These are phyloP conservation scores for Suhomyces sp. DNA, from an alignment of 805 yeast species.

Conservation along the genomic window DNA sequence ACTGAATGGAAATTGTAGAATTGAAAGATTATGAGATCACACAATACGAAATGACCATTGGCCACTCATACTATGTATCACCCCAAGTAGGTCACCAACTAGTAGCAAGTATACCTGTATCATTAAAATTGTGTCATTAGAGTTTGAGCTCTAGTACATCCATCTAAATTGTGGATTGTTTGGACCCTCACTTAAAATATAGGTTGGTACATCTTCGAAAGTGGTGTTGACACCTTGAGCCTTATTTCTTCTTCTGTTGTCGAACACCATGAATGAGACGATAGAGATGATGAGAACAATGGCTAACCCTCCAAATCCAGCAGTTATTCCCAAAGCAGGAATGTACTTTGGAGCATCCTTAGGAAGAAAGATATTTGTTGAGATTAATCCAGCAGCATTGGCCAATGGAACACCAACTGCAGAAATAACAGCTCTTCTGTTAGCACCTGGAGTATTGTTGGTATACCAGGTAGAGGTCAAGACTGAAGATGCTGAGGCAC, in stretches of 20 bases:
- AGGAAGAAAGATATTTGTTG: constrained; percentile 32
- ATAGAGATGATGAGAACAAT: constrained; percentile 25
- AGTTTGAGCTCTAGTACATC: constrained; percentile 39
- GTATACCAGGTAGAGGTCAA: constrained; percentile 52
- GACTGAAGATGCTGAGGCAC: constrained; percentile 49
- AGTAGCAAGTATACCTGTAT: too few species aligned
- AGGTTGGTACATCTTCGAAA: constrained; percentile 43
- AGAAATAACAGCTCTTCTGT: constrained; percentile 45
- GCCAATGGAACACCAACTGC: constrained; percentile 44
- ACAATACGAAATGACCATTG: too few species aligned
- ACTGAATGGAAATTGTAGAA: too few species aligned
- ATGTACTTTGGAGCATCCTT: constrained; percentile 32
- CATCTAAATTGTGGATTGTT: constrained; percentile 45
- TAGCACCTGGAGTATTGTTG: constrained; percentile 48
- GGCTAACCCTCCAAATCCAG: constrained; percentile 31
- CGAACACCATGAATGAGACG: constrained; percentile 38
- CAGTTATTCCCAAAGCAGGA: constrained; percentile 32
- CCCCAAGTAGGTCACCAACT: too few species aligned
- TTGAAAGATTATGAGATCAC: too few species aligned
- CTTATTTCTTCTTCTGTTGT: constrained; percentile 42
- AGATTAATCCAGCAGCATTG: constrained; percentile 33
- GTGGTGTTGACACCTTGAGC: constrained; percentile 39
- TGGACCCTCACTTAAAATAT: constrained; percentile 45
- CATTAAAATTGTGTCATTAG: too few species aligned
- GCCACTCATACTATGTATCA: too few species aligned